A percentile compares a stretch with the other conserved stretches of the same genome.
phyloP scores from a whole-genome alignment of 331 rosid species.

The Malus hybrid region DNA sequence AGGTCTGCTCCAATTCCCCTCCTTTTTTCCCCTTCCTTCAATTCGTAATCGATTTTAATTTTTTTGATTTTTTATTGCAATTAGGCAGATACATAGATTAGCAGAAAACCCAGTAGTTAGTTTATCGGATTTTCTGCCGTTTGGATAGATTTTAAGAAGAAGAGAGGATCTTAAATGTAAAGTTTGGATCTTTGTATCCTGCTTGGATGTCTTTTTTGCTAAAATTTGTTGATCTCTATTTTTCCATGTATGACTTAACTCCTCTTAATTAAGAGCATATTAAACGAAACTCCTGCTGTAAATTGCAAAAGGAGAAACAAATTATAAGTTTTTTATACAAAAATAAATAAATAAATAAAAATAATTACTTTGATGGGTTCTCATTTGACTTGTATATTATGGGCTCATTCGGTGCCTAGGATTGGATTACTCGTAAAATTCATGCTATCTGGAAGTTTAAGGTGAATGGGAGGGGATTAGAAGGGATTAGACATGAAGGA shows the following conservation, averaged over 20 bases:
- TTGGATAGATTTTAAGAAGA: neutral
- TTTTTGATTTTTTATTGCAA: neutral
- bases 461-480: neutral
- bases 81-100: neutral
- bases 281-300: neutral
- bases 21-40: neutral
- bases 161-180: neutral
- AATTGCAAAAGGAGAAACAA: neutral
- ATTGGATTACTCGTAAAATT: neutral
- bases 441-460: neutral
- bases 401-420: neutral
- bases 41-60: too few species aligned
- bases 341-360: too few species aligned
- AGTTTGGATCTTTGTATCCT: neutral
- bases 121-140: neutral
- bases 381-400: neutral
- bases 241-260: neutral
- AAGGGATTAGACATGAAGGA: neutral
- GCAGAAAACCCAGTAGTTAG: neutral
- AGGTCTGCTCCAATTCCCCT: slow-evolving; percentile 29
- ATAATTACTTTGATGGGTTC: too few species aligned
- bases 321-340: too few species aligned
- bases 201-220: neutral
- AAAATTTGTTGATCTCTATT: neutral
- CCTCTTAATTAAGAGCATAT: neutral